Evolutionary conservation across 2,329 filamentous ascomycete species (phyloP), one percentile per base, ranked within the genome.

Genomic region (Whalleya microplaca): DNA sequence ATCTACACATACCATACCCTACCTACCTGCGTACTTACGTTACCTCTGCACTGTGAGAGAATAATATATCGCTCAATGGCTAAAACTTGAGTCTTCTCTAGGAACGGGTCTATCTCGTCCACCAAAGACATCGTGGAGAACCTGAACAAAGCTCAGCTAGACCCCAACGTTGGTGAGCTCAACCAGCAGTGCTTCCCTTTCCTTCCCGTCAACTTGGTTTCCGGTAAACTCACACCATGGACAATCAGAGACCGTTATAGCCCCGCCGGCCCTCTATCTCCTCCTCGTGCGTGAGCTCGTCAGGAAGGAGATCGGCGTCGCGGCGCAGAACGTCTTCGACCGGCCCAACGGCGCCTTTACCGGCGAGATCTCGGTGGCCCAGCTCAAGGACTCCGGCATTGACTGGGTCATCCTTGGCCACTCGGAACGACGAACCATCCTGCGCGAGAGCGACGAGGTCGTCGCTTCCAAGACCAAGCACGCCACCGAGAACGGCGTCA

Each of bases 311-410:
- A 82, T 99, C 73, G 89, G 91, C 72, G 90, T 99, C 63, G 90
- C 94, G 55, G 89, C 95, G 55, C 95, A 99, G 82, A 99, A 99
- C 79, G 92, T 98, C 77, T 98, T 86, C 79, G 91, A 98, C 84
- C 94, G 94, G 85, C 92, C 92, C 75, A 92, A 95, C 77, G 95
- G 95, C 69, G 95, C 95, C 69, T 98, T 90, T 84, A 99, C 95
- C 37, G 95, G 95, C 72, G 95, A 99, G 82, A 95, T 97, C 80
- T 93, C 89, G 65, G 93, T 93, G 64, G 81, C 88, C 61, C 95
- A 98, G 82, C 87, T 99, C 71, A 88, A 90, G 79, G 95, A 98
- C 78, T 87, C 83, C 78, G 86, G 86, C 73, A 90, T 98, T 78
- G 86, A 86, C 72, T 99, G 95, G 95, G 84, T 89, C 61, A 88